These are phyloP conservation scores for Alternaria conjuncta DNA, from an alignment of 2,329 filamentous ascomycete species.

Conservation along the genomic window DNA sequence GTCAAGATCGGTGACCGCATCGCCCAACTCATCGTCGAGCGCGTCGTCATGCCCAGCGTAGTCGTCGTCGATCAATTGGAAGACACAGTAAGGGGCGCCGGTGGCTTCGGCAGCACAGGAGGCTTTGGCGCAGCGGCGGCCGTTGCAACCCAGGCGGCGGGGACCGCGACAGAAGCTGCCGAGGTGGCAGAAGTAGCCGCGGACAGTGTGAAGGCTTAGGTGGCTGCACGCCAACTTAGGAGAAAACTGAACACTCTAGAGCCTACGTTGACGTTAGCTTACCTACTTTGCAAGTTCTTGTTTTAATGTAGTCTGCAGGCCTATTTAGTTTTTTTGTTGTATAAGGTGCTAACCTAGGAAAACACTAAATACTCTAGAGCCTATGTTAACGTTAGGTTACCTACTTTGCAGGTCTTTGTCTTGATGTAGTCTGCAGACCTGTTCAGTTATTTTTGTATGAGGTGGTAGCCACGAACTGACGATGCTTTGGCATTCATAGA, in stretches of 20 bases:
- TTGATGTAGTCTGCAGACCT: no score
- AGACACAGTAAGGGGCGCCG: slow-evolving; percentile 87
- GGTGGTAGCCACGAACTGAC: background rate
- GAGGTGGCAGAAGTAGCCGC: background rate
- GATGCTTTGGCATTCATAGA: background rate
- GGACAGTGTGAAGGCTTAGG: background rate
- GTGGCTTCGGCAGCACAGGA: slow-evolving; percentile 59
- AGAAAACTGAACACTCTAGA: background rate
- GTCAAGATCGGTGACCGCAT: slow-evolving; percentile 87
- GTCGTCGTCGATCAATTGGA: slow-evolving; percentile 87
- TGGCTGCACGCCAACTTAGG: background rate
- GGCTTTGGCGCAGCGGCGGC: slow-evolving; percentile 36
- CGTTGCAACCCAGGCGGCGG: background rate
- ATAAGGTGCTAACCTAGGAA: no score
- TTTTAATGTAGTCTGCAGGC: no score
- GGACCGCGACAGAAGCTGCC: background rate
- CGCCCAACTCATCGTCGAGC: slow-evolving; percentile 91
- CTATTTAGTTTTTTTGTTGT: no score
- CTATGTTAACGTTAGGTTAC: background rate
- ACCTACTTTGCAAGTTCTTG: background rate
- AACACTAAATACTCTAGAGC: no score
- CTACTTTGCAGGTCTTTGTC: no score
- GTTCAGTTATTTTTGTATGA: no score
- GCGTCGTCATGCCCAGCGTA: slow-evolving; percentile 92
- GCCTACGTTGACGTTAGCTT: background rate